A percentile compares a stretch with the other conserved stretches of the same genome.
Evolutionary conservation across 768 basidiomycete species (phyloP).

Genomic region (Amyloporia xantha): DNA sequence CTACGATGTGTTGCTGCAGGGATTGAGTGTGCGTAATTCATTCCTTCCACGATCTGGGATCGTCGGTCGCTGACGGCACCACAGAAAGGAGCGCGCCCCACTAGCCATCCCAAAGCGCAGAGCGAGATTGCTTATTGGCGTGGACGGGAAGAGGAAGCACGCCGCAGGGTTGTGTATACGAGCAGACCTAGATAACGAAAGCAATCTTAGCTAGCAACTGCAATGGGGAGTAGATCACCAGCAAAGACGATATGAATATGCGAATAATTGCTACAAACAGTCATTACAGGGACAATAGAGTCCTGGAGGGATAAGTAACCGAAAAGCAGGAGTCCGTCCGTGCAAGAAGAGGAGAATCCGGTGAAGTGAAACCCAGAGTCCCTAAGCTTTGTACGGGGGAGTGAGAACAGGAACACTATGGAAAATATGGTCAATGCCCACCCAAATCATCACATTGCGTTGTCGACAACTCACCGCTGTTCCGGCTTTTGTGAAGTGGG

Average conservation of each 20-base stretch:
- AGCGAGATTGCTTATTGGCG: slow-evolving; percentile 85
- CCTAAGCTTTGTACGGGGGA: slow-evolving; percentile 29
- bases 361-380: neutral
- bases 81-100: slow-evolving; percentile 61
- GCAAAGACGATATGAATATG: neutral
- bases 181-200: slow-evolving; percentile 9
- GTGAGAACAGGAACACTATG: slow-evolving; percentile 17
- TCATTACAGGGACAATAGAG: neutral
- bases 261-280: neutral
- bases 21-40: slow-evolving; percentile 64
- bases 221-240: neutral
- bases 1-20: slow-evolving; percentile 73
- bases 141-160: slow-evolving; percentile 75
- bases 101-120: slow-evolving; percentile 80
- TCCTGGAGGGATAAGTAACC: neutral
- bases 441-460: neutral
- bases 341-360: neutral
- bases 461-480: slow-evolving; percentile 30
- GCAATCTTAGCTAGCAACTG: neutral
- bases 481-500: slow-evolving; percentile 44
- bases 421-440: neutral
- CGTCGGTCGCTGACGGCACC: too few relatives aligned
- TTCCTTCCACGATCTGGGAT: too few relatives aligned
- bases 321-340: neutral
- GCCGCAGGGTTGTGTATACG: slow-evolving; percentile 27